Evolutionary conservation across 768 basidiomycete species (phyloP), one percentile per base, ranked within the genome.

Genomic region (Agaricus blazei): DNA sequence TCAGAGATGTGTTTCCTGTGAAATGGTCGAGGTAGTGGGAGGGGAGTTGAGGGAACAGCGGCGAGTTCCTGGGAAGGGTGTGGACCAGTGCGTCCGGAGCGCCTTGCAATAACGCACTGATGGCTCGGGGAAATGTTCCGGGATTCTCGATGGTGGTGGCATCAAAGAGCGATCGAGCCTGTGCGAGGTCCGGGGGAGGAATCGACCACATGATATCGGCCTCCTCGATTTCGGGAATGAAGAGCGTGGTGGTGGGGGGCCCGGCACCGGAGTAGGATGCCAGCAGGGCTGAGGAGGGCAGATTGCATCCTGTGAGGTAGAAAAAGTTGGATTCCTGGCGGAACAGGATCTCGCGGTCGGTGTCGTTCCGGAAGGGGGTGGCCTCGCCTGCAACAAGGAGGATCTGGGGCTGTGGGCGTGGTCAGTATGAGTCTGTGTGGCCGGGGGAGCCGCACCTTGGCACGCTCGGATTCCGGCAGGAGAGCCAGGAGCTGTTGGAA

Each of bases 181-280:
- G 83, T 29, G 81, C 76, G 15, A 82, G 69, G 0, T 87, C 71
- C 0, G 89, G 83, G 0, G 93, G 93, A 14, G 92, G 84, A 2
- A 90, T 83, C 5, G 85, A 88, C 95, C 95, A 98, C 84, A 97
- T 84, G 51, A 92, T 69, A 64, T 90, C 88, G 0, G 74, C 83
- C 3, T 83, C 73, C 50, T 87, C 82, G 19, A 83, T 80, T 52
- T 88, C 78, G 1, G 93, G 92, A 55, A 97, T 85, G 69, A 89
- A 93, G 34, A 98, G 75, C 6, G 84, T 80, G 6, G 82, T 67
- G 9, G 74, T 76, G 6, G 80, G 73, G 6, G 80, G 73, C 0
- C 65, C 66, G 3, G 75, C 72, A 11, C 78, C 77, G 23, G 75
- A 77, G 66, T 77, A 85, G 1, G 77, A 69, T 8, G 88, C 70